Evolutionary conservation across 2,329 filamentous ascomycete genomes (phyloP), one percentile per base, ranked within the genome.

Genomic region (Apiospora arundinis): DNA sequence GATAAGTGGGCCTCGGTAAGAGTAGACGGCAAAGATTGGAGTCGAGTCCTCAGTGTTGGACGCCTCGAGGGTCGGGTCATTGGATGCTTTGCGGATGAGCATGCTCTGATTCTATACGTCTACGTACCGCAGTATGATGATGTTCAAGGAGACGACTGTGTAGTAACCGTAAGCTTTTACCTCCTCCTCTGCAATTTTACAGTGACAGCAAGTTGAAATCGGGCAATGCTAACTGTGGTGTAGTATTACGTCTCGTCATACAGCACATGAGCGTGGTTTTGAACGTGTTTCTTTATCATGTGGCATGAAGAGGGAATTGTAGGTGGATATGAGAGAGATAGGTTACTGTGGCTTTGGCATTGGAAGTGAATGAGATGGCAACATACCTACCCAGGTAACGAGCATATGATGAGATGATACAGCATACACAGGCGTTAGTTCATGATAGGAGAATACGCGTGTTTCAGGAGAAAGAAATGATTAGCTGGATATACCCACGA

Each of bases 1-100:
- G 91, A 94, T 73, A 91, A 90, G 65, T 98, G 95, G 94, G 94
- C 95, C 0, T 94, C 90, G 32, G 95, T 98, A 46, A 88, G 93
- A 69, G 95, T 98, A 32, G 96, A 98, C 82, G 96, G 95, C 45
- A 92, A 91, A 80, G 96, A 99, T 80, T 98, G 96, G 95, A 94
- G 94, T 44, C 91, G 90, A 75, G 95, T 98, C n/a, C 86, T 99
- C 75, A 97, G 94, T 80, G 95, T 98, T 16, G 95, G 95, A 1
- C 87, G 95, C 68, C 84, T 98, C 42, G 95, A 96, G 76, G 95
- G 95, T 0, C 88, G 94, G 75, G 95, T 98, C 69, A 96, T 98
- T 84, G 96, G 95, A 71, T 98, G 95, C 79, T 95, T 97, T 81
- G 91, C 91, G 49, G 87, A 96, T 77, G 92, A 93, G 69, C 91